Evolutionary conservation across 176 grass and related monocot genomes (phyloP), one percentile per base, ranked within the genome.

Genomic region (Dendrocalamus sinicus): DNA sequence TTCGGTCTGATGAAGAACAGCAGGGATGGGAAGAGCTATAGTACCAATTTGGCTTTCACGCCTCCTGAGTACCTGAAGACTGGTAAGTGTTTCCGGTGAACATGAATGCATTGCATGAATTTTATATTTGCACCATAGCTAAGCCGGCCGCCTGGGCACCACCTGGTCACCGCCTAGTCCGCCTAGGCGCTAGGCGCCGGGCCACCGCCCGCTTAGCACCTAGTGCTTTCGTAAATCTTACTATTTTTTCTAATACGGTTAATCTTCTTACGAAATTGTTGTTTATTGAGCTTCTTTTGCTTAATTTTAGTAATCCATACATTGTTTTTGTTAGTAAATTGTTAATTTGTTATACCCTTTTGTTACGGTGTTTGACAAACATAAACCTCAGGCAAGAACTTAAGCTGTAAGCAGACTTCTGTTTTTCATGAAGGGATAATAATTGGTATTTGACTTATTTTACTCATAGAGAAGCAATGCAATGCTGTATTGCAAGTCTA

Each of bases 1-100:
- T 98, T 95, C 11, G 93, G 95, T 72, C 81, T 98, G 63, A 95
- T 98, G 95, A 95, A 98, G 80, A 95, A 98, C 63, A 95, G 95
- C 81, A 86, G 95, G 77, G 91, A 98, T 77, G 95, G 93, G 26
- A 95, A 98, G 66, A 98, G 93, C 73, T 98, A 98, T 77, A 95
- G 95, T 67, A 95, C 95, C 26, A 98, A 95, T 84, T 84, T 98
- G 51, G 95, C 95, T 46, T 98, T 98, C 85, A 95, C 93, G 7
- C 95, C 93, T 75, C 95, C 93, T 23, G 93, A 98, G 75, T 95
- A 95, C 69, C 85, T 92, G 13, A 93, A 94, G 85, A 98, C 95
- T 69, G 95, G 95, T 90, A 86, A 55, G 46, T 61, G 32, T 80
- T 75, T 61, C 60, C 13, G 14, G 20, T 41, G 8, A 16, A 24